Evolutionary conservation across 2,329 filamentous ascomycete species (phyloP).

Genomic region (Exophiala sp.): DNA sequence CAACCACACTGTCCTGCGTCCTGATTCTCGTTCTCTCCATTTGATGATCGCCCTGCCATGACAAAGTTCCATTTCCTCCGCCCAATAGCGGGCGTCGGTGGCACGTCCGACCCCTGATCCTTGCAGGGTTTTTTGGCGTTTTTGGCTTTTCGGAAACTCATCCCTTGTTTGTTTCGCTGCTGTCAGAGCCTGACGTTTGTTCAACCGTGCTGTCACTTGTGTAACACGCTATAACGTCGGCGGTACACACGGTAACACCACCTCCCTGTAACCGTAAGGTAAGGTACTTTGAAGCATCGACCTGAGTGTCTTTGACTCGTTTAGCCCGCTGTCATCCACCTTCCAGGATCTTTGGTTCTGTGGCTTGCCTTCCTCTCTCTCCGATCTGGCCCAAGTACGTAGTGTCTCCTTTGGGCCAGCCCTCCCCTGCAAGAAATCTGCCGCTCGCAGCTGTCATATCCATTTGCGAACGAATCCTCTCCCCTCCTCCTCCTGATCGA

Average conservation of each 20-base stretch:
- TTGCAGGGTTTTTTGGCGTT: background rate
- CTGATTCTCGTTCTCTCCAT: background rate
- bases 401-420: background rate
- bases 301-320: background rate
- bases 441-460: background rate
- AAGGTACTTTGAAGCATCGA: background rate
- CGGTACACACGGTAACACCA: background rate
- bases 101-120: background rate
- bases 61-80: background rate
- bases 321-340: background rate
- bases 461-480: background rate
- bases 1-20: background rate
- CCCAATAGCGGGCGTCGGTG: background rate
- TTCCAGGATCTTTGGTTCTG: background rate
- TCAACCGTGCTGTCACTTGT: background rate
- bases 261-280: background rate
- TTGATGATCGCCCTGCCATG: background rate
- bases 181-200: background rate
- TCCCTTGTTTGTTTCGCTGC: background rate
- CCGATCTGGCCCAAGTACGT: background rate
- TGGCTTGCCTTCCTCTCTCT: background rate
- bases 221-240: background rate
- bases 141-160: background rate
- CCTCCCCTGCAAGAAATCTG: background rate
- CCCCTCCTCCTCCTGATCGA: background rate